Evolutionary conservation across 1,139 yeast genomes (phyloP).

Genomic region (Tardiomyces digboiensis): DNA sequence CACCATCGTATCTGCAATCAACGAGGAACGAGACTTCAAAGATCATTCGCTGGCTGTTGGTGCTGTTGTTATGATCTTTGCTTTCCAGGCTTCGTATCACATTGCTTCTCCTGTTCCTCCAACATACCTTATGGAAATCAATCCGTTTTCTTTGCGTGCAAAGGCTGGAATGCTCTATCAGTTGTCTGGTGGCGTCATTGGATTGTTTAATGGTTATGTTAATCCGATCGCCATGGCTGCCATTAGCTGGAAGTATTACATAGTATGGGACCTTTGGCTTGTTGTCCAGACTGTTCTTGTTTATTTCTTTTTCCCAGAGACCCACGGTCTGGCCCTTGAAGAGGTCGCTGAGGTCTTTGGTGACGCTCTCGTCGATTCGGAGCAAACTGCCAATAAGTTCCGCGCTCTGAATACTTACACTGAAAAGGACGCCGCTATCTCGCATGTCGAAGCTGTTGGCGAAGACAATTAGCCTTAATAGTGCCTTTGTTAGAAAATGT

Average conservation of each 20-base stretch:
- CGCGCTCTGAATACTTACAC: not conserved
- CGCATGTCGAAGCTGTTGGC: not conserved
- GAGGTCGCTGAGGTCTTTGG: conserved; percentile 31
- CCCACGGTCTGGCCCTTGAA: conserved; percentile 34
- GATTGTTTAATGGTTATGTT: conserved; percentile 38
- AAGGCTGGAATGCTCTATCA: conserved; percentile 25
- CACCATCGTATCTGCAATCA: conserved; percentile 13
- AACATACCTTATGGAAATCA: conserved; percentile 30
- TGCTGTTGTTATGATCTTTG: conserved; percentile 8
- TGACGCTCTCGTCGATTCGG: conserved; percentile 7
- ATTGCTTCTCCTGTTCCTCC: conserved; percentile 15
- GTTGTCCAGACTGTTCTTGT: conserved; percentile 15
- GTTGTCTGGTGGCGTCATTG: conserved; percentile 12
- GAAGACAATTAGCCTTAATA: no score
- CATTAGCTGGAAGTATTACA: conserved; percentile 51
- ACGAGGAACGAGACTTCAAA: conserved; percentile 1
- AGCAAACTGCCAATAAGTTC: conserved; percentile 22
- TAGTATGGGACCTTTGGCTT: conserved; percentile 12
- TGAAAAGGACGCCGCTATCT: not conserved
- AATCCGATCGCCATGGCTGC: conserved; percentile 53
- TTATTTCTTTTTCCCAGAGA: conserved; percentile 36
- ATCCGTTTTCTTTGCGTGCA: conserved; percentile 31
- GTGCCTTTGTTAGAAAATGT: no score
- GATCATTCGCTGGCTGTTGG: not conserved
- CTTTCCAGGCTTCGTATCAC: conserved; percentile 9